phyloP scores from a whole-genome alignment of 331 rosid species.

The Acacia pycnantha region DNA sequence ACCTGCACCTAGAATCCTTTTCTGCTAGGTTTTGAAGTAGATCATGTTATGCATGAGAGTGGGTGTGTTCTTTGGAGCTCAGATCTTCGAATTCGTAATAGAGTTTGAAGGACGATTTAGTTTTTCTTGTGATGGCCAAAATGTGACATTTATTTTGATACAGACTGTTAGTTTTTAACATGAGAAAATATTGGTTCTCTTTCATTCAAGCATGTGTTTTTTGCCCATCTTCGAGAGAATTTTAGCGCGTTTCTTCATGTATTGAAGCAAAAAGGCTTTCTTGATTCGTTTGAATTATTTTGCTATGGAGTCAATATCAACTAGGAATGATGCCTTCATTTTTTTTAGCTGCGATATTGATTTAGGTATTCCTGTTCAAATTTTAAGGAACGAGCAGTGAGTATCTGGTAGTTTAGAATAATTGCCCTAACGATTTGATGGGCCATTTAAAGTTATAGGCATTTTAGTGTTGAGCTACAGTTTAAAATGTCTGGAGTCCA shows the following conservation, averaged over 20 bases:
- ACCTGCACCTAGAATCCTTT: not conserved
- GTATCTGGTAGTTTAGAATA: not conserved
- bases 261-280: not conserved
- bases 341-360: constrained; percentile 6
- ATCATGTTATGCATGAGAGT: constrained; percentile 19
- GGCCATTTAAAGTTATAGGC: not conserved
- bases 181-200: not conserved
- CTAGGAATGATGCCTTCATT: not conserved
- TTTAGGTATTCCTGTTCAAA: not conserved
- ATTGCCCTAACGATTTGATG: not conserved
- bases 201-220: not conserved
- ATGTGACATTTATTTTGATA: not conserved
- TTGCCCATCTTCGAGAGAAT: not conserved
- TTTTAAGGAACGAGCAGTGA: not conserved
- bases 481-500: not conserved
- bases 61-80: not conserved
- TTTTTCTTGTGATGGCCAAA: not conserved
- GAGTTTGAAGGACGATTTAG: not conserved
- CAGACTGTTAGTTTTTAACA: not conserved
- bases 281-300: not conserved
- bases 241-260: not conserved
- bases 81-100: not conserved
- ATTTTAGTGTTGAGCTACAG: not conserved
- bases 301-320: not conserved
- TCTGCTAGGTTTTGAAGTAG: not conserved